Evolutionary conservation across 805 yeast species (phyloP).

Genomic region (Grigorovia transvaalensis): DNA sequence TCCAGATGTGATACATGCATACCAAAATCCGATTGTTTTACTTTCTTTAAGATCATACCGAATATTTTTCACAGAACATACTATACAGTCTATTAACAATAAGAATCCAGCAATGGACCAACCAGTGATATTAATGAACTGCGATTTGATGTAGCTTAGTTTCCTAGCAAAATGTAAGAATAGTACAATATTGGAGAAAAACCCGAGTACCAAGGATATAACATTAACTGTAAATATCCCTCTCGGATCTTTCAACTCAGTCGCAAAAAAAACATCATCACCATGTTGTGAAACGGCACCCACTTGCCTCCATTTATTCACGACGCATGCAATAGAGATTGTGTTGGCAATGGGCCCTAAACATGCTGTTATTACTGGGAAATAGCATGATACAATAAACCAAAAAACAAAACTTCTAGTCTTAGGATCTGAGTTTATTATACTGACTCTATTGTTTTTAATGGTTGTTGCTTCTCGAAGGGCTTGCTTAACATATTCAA

Average conservation of each 20-base stretch:
- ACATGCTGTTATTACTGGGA: slow-evolving; percentile 71
- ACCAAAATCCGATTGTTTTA: slow-evolving; percentile 65
- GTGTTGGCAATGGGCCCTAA: slow-evolving; percentile 71
- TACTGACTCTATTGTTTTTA: slow-evolving; percentile 18
- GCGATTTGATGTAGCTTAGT: slow-evolving; percentile 50
- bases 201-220: slow-evolving; percentile 53
- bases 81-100: slow-evolving; percentile 35
- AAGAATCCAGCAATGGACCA: slow-evolving; percentile 53
- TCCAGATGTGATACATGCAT: slow-evolving; percentile 54
- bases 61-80: slow-evolving; percentile 18
- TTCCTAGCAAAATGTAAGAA: slow-evolving; percentile 57
- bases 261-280: slow-evolving; percentile 9
- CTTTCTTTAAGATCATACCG: slow-evolving; percentile 6
- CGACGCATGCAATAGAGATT: slow-evolving; percentile 60
- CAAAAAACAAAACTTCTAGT: slow-evolving; percentile 32
- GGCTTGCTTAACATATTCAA: not conserved
- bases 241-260: slow-evolving; percentile 23
- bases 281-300: not conserved
- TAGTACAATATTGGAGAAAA: slow-evolving; percentile 57
- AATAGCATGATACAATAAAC: slow-evolving; percentile 56
- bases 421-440: slow-evolving; percentile 21
- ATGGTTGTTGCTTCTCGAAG: slow-evolving; percentile 11
- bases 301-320: slow-evolving; percentile 52
- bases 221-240: slow-evolving; percentile 49
- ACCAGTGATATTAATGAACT: slow-evolving; percentile 47